Percentiles rank a stretch among this genome's conserved stretches.
Conservation (phyloP, 306 rosid species). For the Casuarina equisetifolia region DNA sequence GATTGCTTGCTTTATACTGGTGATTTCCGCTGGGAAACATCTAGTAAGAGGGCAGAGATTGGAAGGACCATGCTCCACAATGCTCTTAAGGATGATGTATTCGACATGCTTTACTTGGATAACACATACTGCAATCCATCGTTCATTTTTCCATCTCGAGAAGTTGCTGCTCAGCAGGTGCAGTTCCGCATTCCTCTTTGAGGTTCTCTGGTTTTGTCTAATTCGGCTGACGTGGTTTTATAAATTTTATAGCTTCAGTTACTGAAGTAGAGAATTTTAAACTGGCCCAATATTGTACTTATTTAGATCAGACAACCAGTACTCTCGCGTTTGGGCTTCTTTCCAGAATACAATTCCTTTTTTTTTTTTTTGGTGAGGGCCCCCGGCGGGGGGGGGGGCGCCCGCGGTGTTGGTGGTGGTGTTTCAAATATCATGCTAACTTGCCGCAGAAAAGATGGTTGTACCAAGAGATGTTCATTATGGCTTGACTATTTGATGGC, state of each 20-base stretch:
- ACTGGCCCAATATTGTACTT: background rate
- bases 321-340: too few relatives aligned
- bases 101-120: conserved; percentile 58
- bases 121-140: conserved; percentile 74
- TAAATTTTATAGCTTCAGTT: background rate
- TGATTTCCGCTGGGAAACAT: conserved; percentile 69
- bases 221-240: background rate
- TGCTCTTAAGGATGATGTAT: conserved; percentile 44
- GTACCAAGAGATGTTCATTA: background rate
- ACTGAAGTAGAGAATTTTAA: background rate
- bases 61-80: conserved; percentile 40
- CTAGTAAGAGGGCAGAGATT: conserved; percentile 39
- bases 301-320: too few relatives aligned
- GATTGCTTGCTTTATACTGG: conserved; percentile 65
- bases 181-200: background rate
- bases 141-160: conserved; percentile 58
- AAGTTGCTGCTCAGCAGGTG: conserved; percentile 60
- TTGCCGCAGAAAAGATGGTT: background rate
- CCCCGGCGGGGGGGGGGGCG: too few relatives aligned
- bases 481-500: conserved; percentile 6
- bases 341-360: background rate
- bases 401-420: too few relatives aligned
- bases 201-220: background rate
- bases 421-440: background rate
- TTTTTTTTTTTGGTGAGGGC: too few relatives aligned